A percentile compares a stretch with the other conserved stretches of the same genome.
Conservation (phyloP, 2,329 filamentous ascomycete genomes). For the Cercospora canescens region DNA sequence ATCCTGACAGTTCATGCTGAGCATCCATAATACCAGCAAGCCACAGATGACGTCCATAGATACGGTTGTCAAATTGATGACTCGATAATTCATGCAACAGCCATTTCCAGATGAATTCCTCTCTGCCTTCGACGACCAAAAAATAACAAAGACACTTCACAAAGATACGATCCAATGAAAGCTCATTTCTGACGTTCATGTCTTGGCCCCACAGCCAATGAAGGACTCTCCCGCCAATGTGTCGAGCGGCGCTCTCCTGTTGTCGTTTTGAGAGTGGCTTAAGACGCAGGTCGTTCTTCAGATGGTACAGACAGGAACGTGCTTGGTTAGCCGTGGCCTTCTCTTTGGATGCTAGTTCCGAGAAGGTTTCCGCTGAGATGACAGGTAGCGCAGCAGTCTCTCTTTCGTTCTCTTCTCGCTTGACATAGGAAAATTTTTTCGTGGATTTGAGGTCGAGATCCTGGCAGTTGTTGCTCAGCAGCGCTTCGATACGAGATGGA, state of each 20-base stretch:
- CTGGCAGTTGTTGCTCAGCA: not conserved
- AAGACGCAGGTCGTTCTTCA: not conserved
- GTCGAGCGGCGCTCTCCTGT: not conserved
- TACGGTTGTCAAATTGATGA: not conserved
- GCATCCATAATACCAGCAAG: not conserved
- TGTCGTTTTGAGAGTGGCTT: not conserved
- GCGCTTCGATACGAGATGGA: not conserved
- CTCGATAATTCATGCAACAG: not conserved
- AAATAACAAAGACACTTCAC: not conserved
- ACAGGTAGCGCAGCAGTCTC: not conserved
- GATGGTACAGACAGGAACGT: not conserved
- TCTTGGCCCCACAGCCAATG: not conserved
- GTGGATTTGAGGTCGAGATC: not conserved
- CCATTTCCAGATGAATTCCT: not conserved
- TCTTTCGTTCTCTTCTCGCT: not conserved
- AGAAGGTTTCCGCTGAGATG: not conserved
- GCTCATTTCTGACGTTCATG: not conserved
- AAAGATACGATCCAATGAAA: not conserved
- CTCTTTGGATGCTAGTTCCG: not conserved
- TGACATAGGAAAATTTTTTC: not conserved
- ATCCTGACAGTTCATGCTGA: not conserved
- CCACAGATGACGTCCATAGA: not conserved
- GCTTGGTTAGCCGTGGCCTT: not conserved
- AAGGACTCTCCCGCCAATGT: not conserved
- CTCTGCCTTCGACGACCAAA: not conserved